Evolutionary conservation across 2,329 filamentous ascomycete genomes (phyloP), one percentile per base, ranked within the genome.

Genomic region (Chrysosporium queenslandicum): DNA sequence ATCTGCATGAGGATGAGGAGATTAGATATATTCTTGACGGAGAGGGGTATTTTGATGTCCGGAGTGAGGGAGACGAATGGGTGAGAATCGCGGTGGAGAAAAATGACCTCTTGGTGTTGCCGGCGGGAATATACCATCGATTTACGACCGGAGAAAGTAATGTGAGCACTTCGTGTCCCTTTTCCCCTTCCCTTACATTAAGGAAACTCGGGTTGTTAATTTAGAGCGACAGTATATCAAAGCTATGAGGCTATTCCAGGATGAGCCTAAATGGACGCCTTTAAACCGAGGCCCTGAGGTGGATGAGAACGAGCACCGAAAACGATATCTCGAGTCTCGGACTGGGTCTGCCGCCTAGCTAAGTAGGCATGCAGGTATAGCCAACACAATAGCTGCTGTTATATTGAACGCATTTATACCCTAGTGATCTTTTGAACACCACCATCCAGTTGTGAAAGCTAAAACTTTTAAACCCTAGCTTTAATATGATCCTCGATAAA

Each of bases 181-280:
- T 30, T 30, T 16, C 20, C n/a, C 25, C 2, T 5, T 12, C 27
- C n/a, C 32, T 5, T 3, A 8, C 9, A 4, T 34, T 8, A 14
- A 4, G 12, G 32, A 23, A 18, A 3, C 11, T 39, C 8, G 20
- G 20, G 16, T 32, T 39, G 21, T 37, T 53, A 29, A 51, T 25
- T 21, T 16, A 34, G 20, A 27, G 40, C 7, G 29, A 36, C 60
- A 96, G 90, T 96, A 91, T 65, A 87, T 95, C 59, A 87, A 94
- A 66, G 92, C 92, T 12, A 91, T 97, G 87, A 80, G 92, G 53
- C 76, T 98, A 48, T 98, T 97, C 79, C 90, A 97, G 74, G 92
- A 97, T 59, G 90, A 97, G 71, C 92, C 92, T 30, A 96, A 97
- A 72, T 98, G 92, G 92, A 97, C 89, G 32, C 86, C 92, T 12